These are phyloP conservation scores for Yamadazyma taylorii DNA, from an alignment of 1,139 yeast genomes.

Conservation along the genomic window DNA sequence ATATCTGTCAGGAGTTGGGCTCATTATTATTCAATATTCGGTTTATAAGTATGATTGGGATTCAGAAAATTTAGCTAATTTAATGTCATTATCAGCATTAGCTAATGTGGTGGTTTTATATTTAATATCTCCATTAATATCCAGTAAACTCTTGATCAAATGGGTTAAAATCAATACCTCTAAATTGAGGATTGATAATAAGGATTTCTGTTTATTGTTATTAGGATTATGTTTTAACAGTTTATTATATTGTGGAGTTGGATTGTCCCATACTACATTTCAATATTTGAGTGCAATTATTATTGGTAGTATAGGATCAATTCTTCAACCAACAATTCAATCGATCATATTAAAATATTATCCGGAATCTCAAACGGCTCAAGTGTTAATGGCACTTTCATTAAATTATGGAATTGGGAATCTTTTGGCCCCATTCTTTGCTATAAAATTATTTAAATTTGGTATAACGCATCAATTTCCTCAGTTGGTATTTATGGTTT, in stretches of 20 bases:
- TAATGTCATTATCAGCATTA: constrained; percentile 55
- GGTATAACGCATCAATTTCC: constrained; percentile 10
- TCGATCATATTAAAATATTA: constrained; percentile 39
- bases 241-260: constrained; percentile 37
- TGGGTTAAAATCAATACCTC: constrained; percentile 31
- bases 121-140: constrained; percentile 35
- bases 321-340: constrained; percentile 33
- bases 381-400: constrained; percentile 40
- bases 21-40: constrained; percentile 55
- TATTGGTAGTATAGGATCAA: constrained; percentile 50
- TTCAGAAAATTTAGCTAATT: constrained; percentile 57
- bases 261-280: constrained; percentile 19
- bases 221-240: constrained; percentile 38
- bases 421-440: constrained; percentile 21
- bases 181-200: constrained; percentile 47
- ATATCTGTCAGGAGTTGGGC: constrained; percentile 33
- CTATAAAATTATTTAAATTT: constrained; percentile 25
- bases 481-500: constrained; percentile 7
- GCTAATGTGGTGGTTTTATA: constrained; percentile 37
- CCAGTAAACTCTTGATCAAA: constrained; percentile 27
- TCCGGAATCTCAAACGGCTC: constrained; percentile 41
- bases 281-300: constrained; percentile 23
- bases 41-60: constrained; percentile 61
- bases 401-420: constrained; percentile 22
- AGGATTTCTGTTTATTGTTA: constrained; percentile 47